Percentiles rank a stretch among this genome's conserved stretches.
phyloP scores from a whole-genome alignment of 179 eudicot genomes.

The Silene coronaria region DNA sequence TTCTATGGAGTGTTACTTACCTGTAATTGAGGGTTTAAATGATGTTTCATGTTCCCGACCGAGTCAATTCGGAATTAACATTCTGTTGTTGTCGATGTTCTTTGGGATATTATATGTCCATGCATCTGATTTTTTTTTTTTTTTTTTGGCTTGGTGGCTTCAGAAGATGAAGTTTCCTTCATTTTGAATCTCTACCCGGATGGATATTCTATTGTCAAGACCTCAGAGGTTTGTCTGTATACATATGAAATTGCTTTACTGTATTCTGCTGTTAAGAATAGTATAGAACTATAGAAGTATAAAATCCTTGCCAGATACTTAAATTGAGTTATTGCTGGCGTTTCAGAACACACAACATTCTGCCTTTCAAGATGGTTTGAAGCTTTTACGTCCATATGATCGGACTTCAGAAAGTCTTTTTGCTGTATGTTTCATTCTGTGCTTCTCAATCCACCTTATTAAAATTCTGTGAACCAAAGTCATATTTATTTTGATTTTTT shows the following conservation, averaged over 20 bases:
- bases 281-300: conserved; percentile 1
- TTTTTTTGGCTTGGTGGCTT: conserved; percentile 13
- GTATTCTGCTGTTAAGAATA: neutral
- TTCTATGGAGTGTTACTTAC: neutral
- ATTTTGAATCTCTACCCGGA: conserved; percentile 63
- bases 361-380: conserved; percentile 52
- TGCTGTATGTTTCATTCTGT: conserved; percentile 46
- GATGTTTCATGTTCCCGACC: no score
- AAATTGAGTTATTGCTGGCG: neutral
- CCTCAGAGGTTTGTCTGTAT: conserved; percentile 57
- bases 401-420: conserved; percentile 74
- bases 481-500: neutral
- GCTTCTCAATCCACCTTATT: conserved; percentile 1
- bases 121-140: conserved; percentile 9
- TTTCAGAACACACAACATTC: conserved; percentile 46
- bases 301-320: conserved; percentile 1
- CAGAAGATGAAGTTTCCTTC: conserved; percentile 82
- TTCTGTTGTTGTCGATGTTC: neutral
- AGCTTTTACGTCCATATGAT: conserved; percentile 74
- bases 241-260: neutral
- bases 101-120: neutral
- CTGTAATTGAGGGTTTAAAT: neutral
- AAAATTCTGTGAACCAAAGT: neutral
- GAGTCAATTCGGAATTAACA: neutral
- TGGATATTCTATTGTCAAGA: conserved; percentile 74